Conservation (phyloP, 768 basidiomycete genomes). For the Leccinum ochraceum region DNA sequence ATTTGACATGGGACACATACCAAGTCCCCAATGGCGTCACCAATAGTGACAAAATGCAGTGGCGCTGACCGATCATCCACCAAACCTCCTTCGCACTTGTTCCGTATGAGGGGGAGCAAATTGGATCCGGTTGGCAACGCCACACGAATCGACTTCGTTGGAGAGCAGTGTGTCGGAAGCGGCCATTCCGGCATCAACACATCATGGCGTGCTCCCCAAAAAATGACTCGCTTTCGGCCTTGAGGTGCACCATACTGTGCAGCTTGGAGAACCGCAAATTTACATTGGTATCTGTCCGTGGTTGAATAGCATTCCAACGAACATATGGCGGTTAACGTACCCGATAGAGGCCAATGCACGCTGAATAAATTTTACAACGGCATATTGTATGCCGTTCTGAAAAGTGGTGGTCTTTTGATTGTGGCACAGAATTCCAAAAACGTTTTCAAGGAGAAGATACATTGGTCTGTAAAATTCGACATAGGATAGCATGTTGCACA, state of each 20-base stretch:
- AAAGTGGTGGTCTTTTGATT: conserved; percentile 43
- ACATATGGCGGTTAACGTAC: conserved; percentile 38
- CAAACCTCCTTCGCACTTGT: conserved; percentile 33
- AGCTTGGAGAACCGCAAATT: conserved; percentile 65
- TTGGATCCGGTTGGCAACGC: conserved; percentile 46
- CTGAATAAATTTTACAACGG: conserved; percentile 67
- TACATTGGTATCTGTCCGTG: conserved; percentile 56
- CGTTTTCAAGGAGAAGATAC: conserved; percentile 75
- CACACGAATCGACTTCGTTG: conserved; percentile 33
- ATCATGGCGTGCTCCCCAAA: conserved; percentile 64
- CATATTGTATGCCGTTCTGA: conserved; percentile 46
- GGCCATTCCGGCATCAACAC: conserved; percentile 62
- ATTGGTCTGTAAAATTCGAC: conserved; percentile 63
- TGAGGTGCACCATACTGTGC: conserved; percentile 75
- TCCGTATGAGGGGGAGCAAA: conserved; percentile 46
- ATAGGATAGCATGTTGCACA: conserved; percentile 70
- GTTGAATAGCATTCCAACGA: neutral
- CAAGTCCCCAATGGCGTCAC: conserved; percentile 69
- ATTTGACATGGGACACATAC: conserved; percentile 40
- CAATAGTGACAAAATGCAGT: conserved; percentile 53
- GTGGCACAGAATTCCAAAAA: conserved; percentile 57
- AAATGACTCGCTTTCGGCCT: conserved; percentile 63
- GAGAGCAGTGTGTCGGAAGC: conserved; percentile 57
- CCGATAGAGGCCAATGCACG: conserved; percentile 62
- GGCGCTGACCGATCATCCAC: conserved; percentile 55